Evolutionary conservation across 331 rosid species (phyloP), one percentile per base, ranked within the genome.

Genomic region (Cydonia oblonga): DNA sequence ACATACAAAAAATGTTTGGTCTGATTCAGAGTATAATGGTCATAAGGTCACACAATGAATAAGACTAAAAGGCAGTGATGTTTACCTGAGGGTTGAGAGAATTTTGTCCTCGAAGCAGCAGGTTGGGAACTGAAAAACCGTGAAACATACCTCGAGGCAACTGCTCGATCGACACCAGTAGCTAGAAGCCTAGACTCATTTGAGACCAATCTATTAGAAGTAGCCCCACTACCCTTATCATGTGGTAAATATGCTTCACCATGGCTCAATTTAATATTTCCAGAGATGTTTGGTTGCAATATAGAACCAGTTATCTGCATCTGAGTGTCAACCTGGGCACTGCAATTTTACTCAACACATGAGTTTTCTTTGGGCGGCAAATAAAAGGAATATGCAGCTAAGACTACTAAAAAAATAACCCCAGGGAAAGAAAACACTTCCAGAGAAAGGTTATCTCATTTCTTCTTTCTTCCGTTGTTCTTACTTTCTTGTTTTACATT

Each of bases 201-300:
- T 74, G 96, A 73, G 22, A 81, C 73, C 77, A 84, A 86, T 85
- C 82, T 81, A 78, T 81, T 73, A 70, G 89, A 68, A 72, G 96
- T 77, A 77, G 83, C 81, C 73, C 87, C 93, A 80, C 80, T 70
- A 65, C 92, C 90, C 90, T 83, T 83, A 80, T 90, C 92, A 32
- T 86, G 98, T 11, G 95, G 95, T 75, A 90, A 84, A 89, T 85
- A 89, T 75, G 92, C 96, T 84, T 86, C 95, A 76, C 98, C 98
- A 22, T 82, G 90, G 84, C 98, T 89, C 80, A 91, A 82, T 84
- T 90, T 87, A 66, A 93, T 81, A 70, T 78, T 91, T 76, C 96
- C 98, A 75, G 96, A 87, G 62, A 92, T 82, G 76, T 83, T 85
- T 33, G 97, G 98, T 91, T 93, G 90, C 84, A 89, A 81, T 60